A percentile compares a stretch with the other conserved stretches of the same genome.
These are phyloP conservation scores for Teratosphaeriaceae sp. DNA, from an alignment of 2,329 filamentous ascomycete genomes.

Conservation along the genomic window DNA sequence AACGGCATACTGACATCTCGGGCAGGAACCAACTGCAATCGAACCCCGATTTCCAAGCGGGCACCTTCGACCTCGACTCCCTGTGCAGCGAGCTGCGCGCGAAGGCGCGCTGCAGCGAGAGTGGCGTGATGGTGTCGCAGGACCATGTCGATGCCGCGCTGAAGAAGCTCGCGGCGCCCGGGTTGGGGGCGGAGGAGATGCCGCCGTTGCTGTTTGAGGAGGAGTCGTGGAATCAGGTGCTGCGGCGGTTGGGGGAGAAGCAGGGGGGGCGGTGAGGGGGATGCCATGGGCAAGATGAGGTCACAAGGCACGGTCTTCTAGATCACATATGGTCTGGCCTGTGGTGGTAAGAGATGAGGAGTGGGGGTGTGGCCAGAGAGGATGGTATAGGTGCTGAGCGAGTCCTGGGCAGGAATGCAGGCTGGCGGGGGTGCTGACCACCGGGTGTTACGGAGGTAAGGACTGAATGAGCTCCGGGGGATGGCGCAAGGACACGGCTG, in stretches of 20 bases:
- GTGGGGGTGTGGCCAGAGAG: no score
- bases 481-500: no score
- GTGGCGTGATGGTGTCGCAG: slow-evolving; percentile 81
- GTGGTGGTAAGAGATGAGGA: no score
- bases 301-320: no score
- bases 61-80: slow-evolving; percentile 88
- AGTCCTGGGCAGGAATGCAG: no score
- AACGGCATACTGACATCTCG: slow-evolving; percentile 34
- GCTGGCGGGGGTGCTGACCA: no score
- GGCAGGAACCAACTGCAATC: slow-evolving; percentile 81
- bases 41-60: slow-evolving; percentile 79
- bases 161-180: slow-evolving; percentile 38
- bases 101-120: slow-evolving; percentile 92
- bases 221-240: slow-evolving; percentile 21
- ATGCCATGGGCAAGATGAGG: no score
- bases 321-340: no score
- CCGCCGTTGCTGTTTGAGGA: slow-evolving; percentile 21
- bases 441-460: no score
- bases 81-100: slow-evolving; percentile 88
- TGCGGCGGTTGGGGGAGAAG: slow-evolving; percentile 18
- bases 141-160: slow-evolving; percentile 69
- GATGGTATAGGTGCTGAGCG: no score
- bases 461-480: no score
- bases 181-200: no score
- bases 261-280: neutral